Evolutionary conservation across 139 green algal genomes (phyloP).

Genomic region (Coccomyxa sp.): DNA sequence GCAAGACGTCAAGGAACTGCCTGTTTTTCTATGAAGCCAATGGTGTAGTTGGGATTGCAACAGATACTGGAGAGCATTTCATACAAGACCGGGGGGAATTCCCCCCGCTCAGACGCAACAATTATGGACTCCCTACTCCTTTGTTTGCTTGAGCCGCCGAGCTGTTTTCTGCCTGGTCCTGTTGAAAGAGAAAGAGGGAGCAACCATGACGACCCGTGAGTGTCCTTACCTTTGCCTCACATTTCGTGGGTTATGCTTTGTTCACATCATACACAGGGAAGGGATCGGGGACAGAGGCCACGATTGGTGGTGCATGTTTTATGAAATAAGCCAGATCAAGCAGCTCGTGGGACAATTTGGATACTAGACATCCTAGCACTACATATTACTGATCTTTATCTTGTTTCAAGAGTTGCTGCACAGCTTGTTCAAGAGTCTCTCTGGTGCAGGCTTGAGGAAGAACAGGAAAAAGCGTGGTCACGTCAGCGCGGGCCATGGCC

Average conservation of each 20-base stretch:
- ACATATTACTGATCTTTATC: no score
- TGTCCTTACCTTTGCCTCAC: not conserved
- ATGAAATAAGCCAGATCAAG: not conserved
- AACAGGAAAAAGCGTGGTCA: constrained; percentile 99
- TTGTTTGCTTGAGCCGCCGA: not conserved
- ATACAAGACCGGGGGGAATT: not conserved
- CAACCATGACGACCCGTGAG: not conserved
- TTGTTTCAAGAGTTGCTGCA: no score
- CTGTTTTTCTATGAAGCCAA: not conserved
- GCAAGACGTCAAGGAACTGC: no score
- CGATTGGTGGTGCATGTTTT: not conserved
- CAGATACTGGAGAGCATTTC: not conserved
- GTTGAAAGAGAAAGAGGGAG: not conserved
- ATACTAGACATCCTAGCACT: no score
- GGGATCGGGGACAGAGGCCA: not conserved
- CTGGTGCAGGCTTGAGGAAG: constrained; percentile 74
- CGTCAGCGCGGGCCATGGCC: constrained; percentile 94
- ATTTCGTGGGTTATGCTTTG: no score
- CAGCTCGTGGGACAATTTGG: not conserved
- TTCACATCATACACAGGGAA: no score
- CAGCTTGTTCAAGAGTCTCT: not conserved
- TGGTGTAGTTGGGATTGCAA: not conserved
- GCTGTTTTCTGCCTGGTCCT: not conserved
- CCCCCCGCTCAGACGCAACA: no score
- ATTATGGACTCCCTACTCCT: not conserved